These are phyloP conservation scores for Didymella pinodella DNA, from an alignment of 2,329 filamentous ascomycete species.

Conservation along the genomic window DNA sequence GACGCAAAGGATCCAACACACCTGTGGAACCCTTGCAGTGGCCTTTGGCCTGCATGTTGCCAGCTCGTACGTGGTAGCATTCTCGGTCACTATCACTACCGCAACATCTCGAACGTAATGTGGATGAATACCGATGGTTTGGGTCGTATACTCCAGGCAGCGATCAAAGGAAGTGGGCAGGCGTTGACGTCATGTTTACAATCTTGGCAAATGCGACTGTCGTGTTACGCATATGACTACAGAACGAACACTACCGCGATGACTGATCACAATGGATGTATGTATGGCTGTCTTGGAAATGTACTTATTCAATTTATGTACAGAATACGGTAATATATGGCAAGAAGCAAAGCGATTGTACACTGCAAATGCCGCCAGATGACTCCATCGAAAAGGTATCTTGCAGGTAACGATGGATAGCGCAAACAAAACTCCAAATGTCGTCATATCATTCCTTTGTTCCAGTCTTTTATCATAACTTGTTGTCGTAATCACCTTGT, in stretches of 20 bases:
- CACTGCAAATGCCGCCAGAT: conserved; percentile 44
- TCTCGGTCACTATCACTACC: conserved; percentile 15
- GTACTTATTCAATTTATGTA: conserved; percentile 19
- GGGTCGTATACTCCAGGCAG: conserved; percentile 9
- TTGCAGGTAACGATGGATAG: conserved; percentile 43
- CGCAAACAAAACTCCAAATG: conserved; percentile 23
- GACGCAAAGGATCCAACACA: conserved; percentile 29
- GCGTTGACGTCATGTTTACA: conserved; percentile 15
- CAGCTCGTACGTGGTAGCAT: conserved; percentile 33
- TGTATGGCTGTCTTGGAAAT: not conserved
- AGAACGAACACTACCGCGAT: not conserved
- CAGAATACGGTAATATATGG: conserved; percentile 18
- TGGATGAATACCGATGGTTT: conserved; percentile 5
- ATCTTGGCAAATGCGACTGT: conserved; percentile 12
- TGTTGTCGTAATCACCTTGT: conserved; percentile 14
- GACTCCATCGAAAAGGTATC: conserved; percentile 49
- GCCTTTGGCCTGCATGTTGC: conserved; percentile 30
- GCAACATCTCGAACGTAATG: conserved; percentile 21
- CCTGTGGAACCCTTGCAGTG: conserved; percentile 35
- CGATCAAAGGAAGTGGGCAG: conserved; percentile 1
- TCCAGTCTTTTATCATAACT: conserved; percentile 22
- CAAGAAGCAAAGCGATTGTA: conserved; percentile 27
- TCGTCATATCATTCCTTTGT: conserved; percentile 22
- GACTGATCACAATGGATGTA: not conserved
- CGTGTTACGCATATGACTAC: not conserved